These are phyloP conservation scores for Cryphonectria japonica DNA, from an alignment of 2,329 filamentous ascomycete species.

Conservation along the genomic window DNA sequence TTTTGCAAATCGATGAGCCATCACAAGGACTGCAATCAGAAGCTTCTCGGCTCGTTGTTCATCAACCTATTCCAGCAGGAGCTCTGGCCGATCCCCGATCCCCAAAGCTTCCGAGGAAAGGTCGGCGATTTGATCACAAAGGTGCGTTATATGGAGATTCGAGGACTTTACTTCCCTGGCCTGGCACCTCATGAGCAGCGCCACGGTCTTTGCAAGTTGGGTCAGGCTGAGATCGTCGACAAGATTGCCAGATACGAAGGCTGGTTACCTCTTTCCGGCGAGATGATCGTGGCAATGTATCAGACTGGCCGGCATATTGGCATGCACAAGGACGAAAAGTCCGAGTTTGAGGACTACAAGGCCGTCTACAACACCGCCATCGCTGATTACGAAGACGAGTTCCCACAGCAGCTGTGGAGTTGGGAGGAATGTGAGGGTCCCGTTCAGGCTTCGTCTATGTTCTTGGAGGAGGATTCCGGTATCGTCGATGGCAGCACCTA, in stretches of 20 bases:
- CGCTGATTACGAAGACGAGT: constrained; percentile 17
- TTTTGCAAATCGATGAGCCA: constrained; percentile 25
- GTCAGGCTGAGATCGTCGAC: constrained; percentile 19
- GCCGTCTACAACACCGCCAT: constrained; percentile 6
- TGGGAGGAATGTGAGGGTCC: constrained; percentile 15
- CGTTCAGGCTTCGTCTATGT: neutral
- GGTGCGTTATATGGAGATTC: constrained; percentile 22
- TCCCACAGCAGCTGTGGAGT: constrained; percentile 21
- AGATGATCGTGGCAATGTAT: constrained; percentile 24
- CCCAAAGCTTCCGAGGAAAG: constrained; percentile 15
- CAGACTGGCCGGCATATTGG: constrained; percentile 19
- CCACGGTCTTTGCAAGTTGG: constrained; percentile 24
- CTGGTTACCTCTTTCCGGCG: constrained; percentile 18
- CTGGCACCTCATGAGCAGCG: constrained; percentile 24
- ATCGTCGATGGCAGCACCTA: constrained; percentile 10
- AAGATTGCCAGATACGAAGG: constrained; percentile 7
- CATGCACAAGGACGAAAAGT: constrained; percentile 4
- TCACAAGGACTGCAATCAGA: constrained; percentile 27
- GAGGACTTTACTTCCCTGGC: constrained; percentile 20
- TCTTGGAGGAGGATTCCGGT: constrained; percentile 13
- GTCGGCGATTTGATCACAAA: constrained; percentile 18
- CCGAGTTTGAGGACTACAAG: constrained; percentile 26
- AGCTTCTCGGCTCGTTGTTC: constrained; percentile 28
- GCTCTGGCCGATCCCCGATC: constrained; percentile 24
- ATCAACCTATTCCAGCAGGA: constrained; percentile 22